Evolutionary conservation across 176 grass and related monocot genomes (phyloP).

Genomic region (Lolium perenne): DNA sequence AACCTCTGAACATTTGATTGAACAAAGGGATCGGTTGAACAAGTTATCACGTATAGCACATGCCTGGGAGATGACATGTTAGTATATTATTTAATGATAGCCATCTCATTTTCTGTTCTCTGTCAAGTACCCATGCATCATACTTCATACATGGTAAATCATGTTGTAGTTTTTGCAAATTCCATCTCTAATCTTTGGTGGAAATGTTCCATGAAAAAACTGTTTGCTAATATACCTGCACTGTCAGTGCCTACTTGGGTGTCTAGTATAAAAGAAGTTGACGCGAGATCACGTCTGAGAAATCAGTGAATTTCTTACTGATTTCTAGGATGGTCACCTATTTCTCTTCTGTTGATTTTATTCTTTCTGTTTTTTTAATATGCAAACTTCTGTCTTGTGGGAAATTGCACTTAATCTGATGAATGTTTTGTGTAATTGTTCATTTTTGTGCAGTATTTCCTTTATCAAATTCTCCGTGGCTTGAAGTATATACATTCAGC

Average conservation of each 20-base stretch:
- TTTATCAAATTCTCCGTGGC: constrained; percentile 99
- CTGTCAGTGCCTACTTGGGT: background rate
- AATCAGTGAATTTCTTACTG: constrained; percentile 5
- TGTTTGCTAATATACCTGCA: background rate
- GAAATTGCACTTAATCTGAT: constrained; percentile 18
- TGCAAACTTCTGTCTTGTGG: constrained; percentile 11
- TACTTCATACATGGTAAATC: background rate
- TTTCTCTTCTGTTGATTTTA: background rate
- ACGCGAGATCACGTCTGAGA: background rate
- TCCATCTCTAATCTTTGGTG: background rate
- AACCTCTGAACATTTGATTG: background rate
- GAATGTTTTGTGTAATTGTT: constrained; percentile 27
- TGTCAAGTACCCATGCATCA: background rate
- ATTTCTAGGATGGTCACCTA: background rate
- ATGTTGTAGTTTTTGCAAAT: background rate
- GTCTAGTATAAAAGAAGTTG: constrained; percentile 29
- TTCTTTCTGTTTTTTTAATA: background rate
- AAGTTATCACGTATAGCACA: background rate
- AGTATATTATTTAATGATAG: background rate
- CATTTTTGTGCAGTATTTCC: constrained; percentile 83
- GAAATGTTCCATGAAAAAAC: constrained; percentile 3
- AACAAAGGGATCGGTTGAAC: constrained; percentile 6
- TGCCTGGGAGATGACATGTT: background rate
- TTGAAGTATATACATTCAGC: constrained; percentile 99
- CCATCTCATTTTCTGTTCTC: constrained; percentile 10